phyloP scores from a whole-genome alignment of 768 basidiomycete species.

The Suillus weaverae region DNA sequence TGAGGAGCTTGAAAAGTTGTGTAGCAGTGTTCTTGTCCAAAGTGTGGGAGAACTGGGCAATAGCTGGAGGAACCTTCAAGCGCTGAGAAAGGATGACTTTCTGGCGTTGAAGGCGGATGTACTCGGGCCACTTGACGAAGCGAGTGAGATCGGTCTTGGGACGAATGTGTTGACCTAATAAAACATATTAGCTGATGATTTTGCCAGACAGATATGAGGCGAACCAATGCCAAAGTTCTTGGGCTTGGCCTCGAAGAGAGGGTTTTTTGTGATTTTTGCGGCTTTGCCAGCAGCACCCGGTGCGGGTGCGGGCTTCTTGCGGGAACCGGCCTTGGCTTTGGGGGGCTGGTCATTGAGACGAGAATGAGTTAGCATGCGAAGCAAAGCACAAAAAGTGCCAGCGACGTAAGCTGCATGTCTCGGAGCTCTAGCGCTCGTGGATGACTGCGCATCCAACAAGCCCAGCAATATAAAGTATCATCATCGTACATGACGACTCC shows the following conservation, averaged over 20 bases:
- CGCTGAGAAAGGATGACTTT: conserved; percentile 98
- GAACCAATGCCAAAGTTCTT: conserved; percentile 96
- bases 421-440: conserved; percentile 54
- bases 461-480: conserved; percentile 47
- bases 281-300: conserved; percentile 79
- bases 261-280: conserved; percentile 85
- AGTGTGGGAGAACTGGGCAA: conserved; percentile 96
- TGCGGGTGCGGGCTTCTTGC: conserved; percentile 84
- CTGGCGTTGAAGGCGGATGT: conserved; percentile 95
- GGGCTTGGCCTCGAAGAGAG: conserved; percentile 87
- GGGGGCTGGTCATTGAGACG: conserved; percentile 94
- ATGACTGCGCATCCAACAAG: conserved; percentile 24
- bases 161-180: conserved; percentile 89
- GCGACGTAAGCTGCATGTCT: conserved; percentile 35
- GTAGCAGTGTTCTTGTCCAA: conserved; percentile 99
- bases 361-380: conserved; percentile 40
- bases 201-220: conserved; percentile 19
- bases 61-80: conserved; percentile 96
- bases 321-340: conserved; percentile 65
- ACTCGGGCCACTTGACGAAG: conserved; percentile 99
- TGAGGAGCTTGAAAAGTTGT: conserved; percentile 95
- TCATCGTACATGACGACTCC: conserved; percentile 39
- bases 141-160: conserved; percentile 89
- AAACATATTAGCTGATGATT: background rate
- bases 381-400: conserved; percentile 22